Conservation (phyloP, 805 yeast genomes). For the Kuraishia ogatae region DNA sequence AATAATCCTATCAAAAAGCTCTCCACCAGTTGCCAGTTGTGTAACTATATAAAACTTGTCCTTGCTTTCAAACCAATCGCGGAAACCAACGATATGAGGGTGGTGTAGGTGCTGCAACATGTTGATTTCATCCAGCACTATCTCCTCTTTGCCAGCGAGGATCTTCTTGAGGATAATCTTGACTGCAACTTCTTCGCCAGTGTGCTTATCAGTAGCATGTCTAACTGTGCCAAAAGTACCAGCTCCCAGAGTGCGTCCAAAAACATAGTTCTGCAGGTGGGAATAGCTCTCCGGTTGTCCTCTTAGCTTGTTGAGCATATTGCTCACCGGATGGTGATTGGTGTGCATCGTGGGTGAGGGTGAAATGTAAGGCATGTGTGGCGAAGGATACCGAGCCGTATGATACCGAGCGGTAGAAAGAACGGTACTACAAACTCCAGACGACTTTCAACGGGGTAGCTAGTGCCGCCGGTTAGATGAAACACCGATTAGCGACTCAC, state of each 20-base stretch:
- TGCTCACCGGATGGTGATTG: slow-evolving; percentile 16
- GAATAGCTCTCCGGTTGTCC: slow-evolving; percentile 69
- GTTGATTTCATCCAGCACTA: slow-evolving; percentile 67
- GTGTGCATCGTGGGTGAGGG: background rate
- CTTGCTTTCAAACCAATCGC: slow-evolving; percentile 89
- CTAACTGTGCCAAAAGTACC: slow-evolving; percentile 94
- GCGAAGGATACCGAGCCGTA: no score
- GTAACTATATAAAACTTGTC: slow-evolving; percentile 92
- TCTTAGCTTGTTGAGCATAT: slow-evolving; percentile 47
- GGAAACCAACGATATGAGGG: slow-evolving; percentile 81
- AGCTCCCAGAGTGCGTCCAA: slow-evolving; percentile 85
- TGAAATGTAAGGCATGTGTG: background rate
- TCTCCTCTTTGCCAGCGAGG: slow-evolving; percentile 61
- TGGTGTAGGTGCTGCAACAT: slow-evolving; percentile 63
- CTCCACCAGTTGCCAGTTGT: slow-evolving; percentile 94
- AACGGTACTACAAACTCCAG: no score
- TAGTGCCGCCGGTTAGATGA: no score
- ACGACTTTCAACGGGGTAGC: no score
- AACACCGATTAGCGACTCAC: no score
- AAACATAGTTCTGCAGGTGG: slow-evolving; percentile 61
- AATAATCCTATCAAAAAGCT: slow-evolving; percentile 80
- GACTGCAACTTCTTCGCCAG: slow-evolving; percentile 72
- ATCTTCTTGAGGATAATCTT: slow-evolving; percentile 85
- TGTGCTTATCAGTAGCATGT: slow-evolving; percentile 46
- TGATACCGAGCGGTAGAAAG: no score